phyloP scores from a whole-genome alignment of 2,329 filamentous ascomycete species.

The Bipolaris zeicola region DNA sequence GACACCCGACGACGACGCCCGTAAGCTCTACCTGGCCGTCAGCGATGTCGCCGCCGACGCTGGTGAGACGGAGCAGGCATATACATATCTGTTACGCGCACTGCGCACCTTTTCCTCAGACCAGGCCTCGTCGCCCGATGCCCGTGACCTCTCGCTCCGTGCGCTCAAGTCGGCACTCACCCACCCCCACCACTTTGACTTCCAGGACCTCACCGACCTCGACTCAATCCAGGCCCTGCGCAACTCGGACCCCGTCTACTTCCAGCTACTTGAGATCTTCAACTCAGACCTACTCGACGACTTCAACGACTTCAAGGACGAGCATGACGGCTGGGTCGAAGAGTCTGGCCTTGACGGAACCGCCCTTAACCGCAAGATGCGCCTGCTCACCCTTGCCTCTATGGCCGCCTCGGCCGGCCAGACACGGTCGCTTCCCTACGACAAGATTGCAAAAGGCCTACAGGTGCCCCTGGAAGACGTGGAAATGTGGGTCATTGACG shows the following conservation, averaged over 20 bases:
- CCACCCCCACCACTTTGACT: constrained; percentile 71
- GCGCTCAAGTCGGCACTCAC: constrained; percentile 71
- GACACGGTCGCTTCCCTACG: constrained; percentile 87
- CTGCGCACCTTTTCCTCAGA: constrained; percentile 74
- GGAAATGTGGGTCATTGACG: constrained; percentile 98
- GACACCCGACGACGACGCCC: constrained; percentile 78
- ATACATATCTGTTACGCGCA: constrained; percentile 75
- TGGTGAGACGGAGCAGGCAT: constrained; percentile 76
- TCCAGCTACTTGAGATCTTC: constrained; percentile 94
- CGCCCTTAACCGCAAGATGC: constrained; percentile 90
- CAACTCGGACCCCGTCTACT: constrained; percentile 82
- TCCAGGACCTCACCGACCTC: constrained; percentile 71
- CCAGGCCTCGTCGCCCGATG: constrained; percentile 60
- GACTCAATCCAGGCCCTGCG: constrained; percentile 84
- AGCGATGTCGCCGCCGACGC: constrained; percentile 79
- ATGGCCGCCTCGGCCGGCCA: constrained; percentile 78
- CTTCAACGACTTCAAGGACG: constrained; percentile 92
- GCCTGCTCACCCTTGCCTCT: constrained; percentile 88
- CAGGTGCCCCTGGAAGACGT: constrained; percentile 83
- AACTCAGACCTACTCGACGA: constrained; percentile 92
- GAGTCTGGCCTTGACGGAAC: constrained; percentile 73
- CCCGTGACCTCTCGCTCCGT: constrained; percentile 65
- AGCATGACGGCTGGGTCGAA: constrained; percentile 85
- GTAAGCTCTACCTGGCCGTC: constrained; percentile 82
- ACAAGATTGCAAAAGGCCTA: constrained; percentile 80